Evolutionary conservation across 2,329 filamentous ascomycete genomes (phyloP), one percentile per base, ranked within the genome.

Genomic region (Fusarium buxicola): DNA sequence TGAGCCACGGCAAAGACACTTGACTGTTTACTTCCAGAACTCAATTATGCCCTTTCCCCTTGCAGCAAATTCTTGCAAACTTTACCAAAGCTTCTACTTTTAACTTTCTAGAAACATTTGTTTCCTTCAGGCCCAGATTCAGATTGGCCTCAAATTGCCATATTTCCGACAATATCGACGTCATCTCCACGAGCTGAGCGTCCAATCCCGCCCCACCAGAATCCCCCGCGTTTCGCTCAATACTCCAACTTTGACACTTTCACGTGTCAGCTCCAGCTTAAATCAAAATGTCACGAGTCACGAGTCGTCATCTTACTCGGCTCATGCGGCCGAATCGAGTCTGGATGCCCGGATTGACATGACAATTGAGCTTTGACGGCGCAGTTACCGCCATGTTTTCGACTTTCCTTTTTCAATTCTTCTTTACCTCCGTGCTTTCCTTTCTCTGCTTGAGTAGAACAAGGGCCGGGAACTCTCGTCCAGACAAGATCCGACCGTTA

Each of bases 231-330:
- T 62, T 58, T 63, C 28, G 39, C 50, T 46, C 45, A 35, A 47
- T 46, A 39, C 57, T 41, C 56, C 43, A 44, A 55, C 39, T 40
- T 59, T 50, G 50, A 41, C 56, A 64, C 63, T 71, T 70, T 72
- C 69, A 72, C 70, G 69, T 72, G 70, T 65, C 61, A 69, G 47
- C 35, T 43, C 49, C 15, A 27, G 28, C 30, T 34, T 35, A 40
- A 44, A 36, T 49, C 51, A 55, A 46, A 39, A 34, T 64, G 62
- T 67, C 66, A 65, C 59, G 63, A 67, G 66, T 68, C 66, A 61
- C 65, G 66, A 53, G 61, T 57, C 67, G 51, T 58, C 45, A 43
- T 69, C 48, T 24, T 43, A 47, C 55, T 69, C 67, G 68, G 68
- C 63, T 50, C 38, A 34, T 43, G 50, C 39, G 57, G 58, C 65